Evolutionary conservation across 192 early-diverging fungal species (phyloP).

Genomic region (Coemansia sp.): DNA sequence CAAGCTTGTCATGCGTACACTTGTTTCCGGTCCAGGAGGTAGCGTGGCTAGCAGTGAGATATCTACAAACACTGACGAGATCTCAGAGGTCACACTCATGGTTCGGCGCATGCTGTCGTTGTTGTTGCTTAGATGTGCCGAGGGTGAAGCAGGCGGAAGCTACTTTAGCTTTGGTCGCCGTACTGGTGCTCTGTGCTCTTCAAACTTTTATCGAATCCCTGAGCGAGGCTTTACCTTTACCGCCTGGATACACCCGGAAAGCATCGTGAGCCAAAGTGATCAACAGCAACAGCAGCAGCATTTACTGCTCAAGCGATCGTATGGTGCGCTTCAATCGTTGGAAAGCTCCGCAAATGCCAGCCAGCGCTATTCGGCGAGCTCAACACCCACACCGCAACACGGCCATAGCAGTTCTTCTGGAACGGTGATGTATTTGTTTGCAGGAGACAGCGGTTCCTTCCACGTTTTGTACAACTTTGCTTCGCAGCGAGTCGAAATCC

Average conservation of each 20-base stretch:
- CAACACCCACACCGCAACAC: neutral
- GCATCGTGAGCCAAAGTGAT: neutral
- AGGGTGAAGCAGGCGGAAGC: conserved; percentile 5
- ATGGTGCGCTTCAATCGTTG: conserved; percentile 11
- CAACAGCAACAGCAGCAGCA: conserved; percentile 19
- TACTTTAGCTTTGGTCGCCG: conserved; percentile 37
- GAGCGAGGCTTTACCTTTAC: conserved; percentile 38
- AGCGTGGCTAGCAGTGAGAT: neutral
- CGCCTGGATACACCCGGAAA: conserved; percentile 26
- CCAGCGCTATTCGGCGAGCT: conserved; percentile 1
- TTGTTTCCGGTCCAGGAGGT: conserved; percentile 21
- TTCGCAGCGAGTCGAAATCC: conserved; percentile 17
- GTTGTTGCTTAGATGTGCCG: conserved; percentile 22
- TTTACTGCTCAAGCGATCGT: conserved; percentile 11
- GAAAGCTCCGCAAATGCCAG: conserved; percentile 3
- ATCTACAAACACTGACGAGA: conserved; percentile 5
- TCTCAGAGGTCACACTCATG: conserved; percentile 15
- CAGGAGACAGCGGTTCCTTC: neutral
- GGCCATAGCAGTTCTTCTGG: neutral
- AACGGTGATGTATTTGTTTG: conserved; percentile 16
- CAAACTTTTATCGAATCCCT: conserved; percentile 27
- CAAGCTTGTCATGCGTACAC: conserved; percentile 30
- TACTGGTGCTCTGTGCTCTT: conserved; percentile 7
- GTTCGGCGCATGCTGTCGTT: conserved; percentile 20
- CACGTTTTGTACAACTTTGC: conserved; percentile 11